Evolutionary conservation across 106 monocot genomes (phyloP).

Genomic region (Ottelia alismoides): DNA sequence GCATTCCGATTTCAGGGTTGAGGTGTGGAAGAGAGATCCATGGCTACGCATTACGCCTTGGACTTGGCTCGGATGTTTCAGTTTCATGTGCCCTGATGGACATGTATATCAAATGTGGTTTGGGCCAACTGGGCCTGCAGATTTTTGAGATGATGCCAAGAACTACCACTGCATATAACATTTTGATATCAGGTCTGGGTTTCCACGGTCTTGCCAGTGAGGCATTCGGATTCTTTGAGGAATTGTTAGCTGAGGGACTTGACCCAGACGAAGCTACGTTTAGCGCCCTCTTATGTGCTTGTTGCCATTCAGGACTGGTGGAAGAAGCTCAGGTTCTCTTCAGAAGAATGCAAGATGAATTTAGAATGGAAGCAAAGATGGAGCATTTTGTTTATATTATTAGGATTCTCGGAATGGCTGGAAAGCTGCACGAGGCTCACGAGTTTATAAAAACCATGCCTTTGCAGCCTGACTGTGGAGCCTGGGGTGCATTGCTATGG

Average conservation of each 20-base stretch:
- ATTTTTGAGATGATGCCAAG: constrained; percentile 28
- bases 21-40: constrained; percentile 33
- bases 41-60: constrained; percentile 16
- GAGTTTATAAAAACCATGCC: constrained; percentile 47
- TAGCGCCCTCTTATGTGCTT: constrained; percentile 50
- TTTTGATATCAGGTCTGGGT: constrained; percentile 35
- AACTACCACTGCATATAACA: constrained; percentile 44
- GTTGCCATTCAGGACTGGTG: constrained; percentile 35
- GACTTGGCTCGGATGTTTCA: constrained; percentile 13
- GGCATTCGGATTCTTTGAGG: constrained; percentile 29
- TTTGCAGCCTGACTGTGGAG: constrained; percentile 28
- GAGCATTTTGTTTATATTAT: constrained; percentile 76
- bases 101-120: constrained; percentile 56
- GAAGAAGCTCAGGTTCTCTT: constrained; percentile 30
- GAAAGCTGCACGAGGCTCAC: constrained; percentile 41
- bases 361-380: constrained; percentile 19
- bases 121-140: constrained; percentile 13
- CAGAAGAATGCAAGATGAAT: constrained; percentile 37
- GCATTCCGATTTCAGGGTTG: constrained; percentile 24
- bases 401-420: constrained; percentile 39
- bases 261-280: constrained; percentile 51
- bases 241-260: constrained; percentile 24
- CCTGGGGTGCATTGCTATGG: constrained; percentile 68
- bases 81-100: constrained; percentile 47
- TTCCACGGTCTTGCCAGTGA: constrained; percentile 30